These are phyloP conservation scores for Schizopora paradoxa DNA, from an alignment of 1,284 basidiomycete species.

Conservation along the genomic window DNA sequence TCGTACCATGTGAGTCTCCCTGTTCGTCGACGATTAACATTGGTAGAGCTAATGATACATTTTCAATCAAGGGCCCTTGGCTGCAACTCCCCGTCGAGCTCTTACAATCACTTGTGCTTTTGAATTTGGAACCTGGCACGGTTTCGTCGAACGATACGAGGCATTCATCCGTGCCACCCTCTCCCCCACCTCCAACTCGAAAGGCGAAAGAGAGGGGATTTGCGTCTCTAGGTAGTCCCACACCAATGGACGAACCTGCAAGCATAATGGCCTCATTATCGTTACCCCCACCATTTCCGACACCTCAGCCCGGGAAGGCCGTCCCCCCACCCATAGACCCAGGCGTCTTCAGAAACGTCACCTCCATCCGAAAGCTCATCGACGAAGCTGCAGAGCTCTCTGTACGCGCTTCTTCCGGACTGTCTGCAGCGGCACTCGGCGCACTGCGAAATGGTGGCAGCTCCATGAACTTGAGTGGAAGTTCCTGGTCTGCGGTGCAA, in stretches of 20 bases:
- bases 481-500: conserved; percentile 55
- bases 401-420: conserved; percentile 73
- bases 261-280: conserved; percentile 25
- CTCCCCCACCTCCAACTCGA: conserved; percentile 23
- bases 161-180: conserved; percentile 26
- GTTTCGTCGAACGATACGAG: conserved; percentile 44
- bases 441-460: conserved; percentile 44
- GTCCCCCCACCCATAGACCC: conserved; percentile 77
- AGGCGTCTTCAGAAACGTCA: conserved; percentile 71
- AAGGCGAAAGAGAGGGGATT: conserved; percentile 19
- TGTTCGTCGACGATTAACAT: conserved; percentile 4
- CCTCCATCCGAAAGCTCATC: conserved; percentile 67
- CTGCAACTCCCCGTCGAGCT: conserved; percentile 79
- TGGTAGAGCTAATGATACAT: conserved; percentile 1
- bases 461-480: conserved; percentile 27
- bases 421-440: conserved; percentile 65
- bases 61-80: conserved; percentile 65
- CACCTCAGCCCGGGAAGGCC: conserved; percentile 16
- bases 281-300: neutral
- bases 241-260: conserved; percentile 41
- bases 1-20: conserved; percentile 70
- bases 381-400: conserved; percentile 81
- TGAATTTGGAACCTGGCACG: conserved; percentile 70
- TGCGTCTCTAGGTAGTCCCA: conserved; percentile 27
- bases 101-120: conserved; percentile 67